Conservation (phyloP, 495 filamentous ascomycete genomes). For the Penicillium chermesinum region DNA sequence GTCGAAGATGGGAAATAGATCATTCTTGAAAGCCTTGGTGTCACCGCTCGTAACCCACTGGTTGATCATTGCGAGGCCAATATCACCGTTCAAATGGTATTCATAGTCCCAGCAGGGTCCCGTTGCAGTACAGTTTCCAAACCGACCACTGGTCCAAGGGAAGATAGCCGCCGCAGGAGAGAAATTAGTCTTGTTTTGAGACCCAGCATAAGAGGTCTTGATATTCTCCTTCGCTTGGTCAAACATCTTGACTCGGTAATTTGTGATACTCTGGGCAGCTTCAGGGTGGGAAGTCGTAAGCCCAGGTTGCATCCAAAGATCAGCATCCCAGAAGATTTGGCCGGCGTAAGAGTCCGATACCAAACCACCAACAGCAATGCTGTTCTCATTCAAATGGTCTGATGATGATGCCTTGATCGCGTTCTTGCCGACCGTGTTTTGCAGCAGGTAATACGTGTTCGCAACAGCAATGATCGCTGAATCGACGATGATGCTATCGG, state of each 20-base stretch:
- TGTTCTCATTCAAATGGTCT: slow-evolving; percentile 48
- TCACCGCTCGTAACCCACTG: slow-evolving; percentile 59
- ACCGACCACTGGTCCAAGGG: slow-evolving; percentile 60
- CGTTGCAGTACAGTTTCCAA: slow-evolving; percentile 60
- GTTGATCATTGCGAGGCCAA: slow-evolving; percentile 58
- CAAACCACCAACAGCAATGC: slow-evolving; percentile 57
- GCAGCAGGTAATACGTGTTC: slow-evolving; percentile 64
- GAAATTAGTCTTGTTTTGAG: slow-evolving; percentile 50
- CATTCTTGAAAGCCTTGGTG: slow-evolving; percentile 45
- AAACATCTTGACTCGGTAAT: slow-evolving; percentile 52
- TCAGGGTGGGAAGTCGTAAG: slow-evolving; percentile 54
- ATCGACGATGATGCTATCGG: slow-evolving; percentile 53
- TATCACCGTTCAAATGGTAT: slow-evolving; percentile 66
- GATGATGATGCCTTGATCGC: slow-evolving; percentile 32
- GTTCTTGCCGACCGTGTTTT: slow-evolving; percentile 58
- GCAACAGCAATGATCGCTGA: slow-evolving; percentile 60
- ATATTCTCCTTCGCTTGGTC: slow-evolving; percentile 49
- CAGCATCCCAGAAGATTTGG: slow-evolving; percentile 62
- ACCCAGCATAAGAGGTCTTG: slow-evolving; percentile 39
- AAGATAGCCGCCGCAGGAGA: slow-evolving; percentile 50
- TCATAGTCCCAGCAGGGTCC: slow-evolving; percentile 61
- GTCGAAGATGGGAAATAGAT: slow-evolving; percentile 55
- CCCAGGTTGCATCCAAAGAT: slow-evolving; percentile 64
- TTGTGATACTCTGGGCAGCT: slow-evolving; percentile 51
- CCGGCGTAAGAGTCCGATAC: slow-evolving; percentile 60